Base-by-base conservation (phyloP, 1,139 yeast genomes). In the Yamadazyma epiphylla region DNA sequence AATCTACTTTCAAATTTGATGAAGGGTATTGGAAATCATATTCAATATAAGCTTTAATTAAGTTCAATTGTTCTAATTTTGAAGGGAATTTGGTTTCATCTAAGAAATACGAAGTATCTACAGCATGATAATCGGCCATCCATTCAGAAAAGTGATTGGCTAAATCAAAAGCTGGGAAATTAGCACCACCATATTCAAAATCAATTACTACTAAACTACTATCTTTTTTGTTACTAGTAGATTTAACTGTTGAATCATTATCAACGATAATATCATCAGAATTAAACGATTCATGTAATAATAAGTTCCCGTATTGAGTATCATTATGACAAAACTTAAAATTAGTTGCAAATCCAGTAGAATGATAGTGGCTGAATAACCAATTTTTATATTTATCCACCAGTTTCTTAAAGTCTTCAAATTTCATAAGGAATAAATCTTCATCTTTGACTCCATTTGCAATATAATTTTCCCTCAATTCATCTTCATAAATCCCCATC, bases 101-200 rank as follows among this genome's bases (percentile, higher is more conserved):
- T 22, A 84, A 64, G 33, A 63, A 74, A 49, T 82, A 77, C 3
- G 94, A 75, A 33, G 57, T 56, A 14, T 68, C 65, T 2, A 81
- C 76, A 45, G 81, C 77, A 48, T 83, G 87, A 53, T 89, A 91
- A 58, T 91, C 87, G 24, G 87, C 74, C 97, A 89, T 91, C 98
- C 98, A 91, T 58, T 91, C 98, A 42, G 85, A 74, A 38, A 74
- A 73, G 59, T 91, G 97, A 54, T 91, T 89, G 13, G 88, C 89
- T 34, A 91, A 75, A 53, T 91, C 98, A 52, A 69, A 85, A 0
- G 95, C 95, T 1, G 95, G 88, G 32, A 81, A 70, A 51, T 89
- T 91, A n/a, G 95, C 81, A 2, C 96, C 96, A 0, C 95, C 80
- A 55, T 89, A 91, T 59, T 91, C 98, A 55, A 91, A 91, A 55